These are phyloP conservation scores for Pleurotus giganteus DNA, from an alignment of 768 basidiomycete genomes.

Conservation along the genomic window DNA sequence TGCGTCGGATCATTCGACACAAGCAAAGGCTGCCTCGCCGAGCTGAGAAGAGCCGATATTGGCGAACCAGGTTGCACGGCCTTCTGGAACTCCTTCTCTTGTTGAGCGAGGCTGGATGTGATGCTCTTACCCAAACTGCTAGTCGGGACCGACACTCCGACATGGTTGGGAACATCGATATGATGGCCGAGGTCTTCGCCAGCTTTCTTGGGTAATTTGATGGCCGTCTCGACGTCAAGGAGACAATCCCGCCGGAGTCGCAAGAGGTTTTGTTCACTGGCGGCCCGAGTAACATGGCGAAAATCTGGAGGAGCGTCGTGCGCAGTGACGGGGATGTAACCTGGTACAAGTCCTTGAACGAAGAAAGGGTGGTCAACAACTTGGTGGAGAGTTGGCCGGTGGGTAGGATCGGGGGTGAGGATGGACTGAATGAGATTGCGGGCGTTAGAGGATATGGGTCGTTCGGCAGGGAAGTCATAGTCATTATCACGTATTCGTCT, in stretches of 20 bases:
- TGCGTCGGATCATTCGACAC: constrained; percentile 45
- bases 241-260: constrained; percentile 60
- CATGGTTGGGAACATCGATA: constrained; percentile 4
- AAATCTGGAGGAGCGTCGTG: constrained; percentile 78
- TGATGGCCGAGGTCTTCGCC: constrained; percentile 6
- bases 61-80: constrained; percentile 95
- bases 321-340: constrained; percentile 77
- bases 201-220: constrained; percentile 37
- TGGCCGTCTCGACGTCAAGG: constrained; percentile 60
- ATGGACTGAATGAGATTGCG: constrained; percentile 80
- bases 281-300: constrained; percentile 55
- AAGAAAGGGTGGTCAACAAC: constrained; percentile 89
- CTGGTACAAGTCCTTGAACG: constrained; percentile 73
- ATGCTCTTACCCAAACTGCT: constrained; percentile 33
- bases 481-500: constrained; percentile 92
- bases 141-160: constrained; percentile 6
- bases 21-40: constrained; percentile 84
- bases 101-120: constrained; percentile 68
- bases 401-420: constrained; percentile 78
- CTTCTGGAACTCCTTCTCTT: constrained; percentile 95
- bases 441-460: constrained; percentile 65
- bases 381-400: constrained; percentile 80
- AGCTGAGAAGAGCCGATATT: constrained; percentile 86
- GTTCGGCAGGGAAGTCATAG: constrained; percentile 87
- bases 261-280: constrained; percentile 68